These are phyloP conservation scores for Yamagishiella unicocca DNA, from an alignment of 139 green algal species.

Conservation along the genomic window DNA sequence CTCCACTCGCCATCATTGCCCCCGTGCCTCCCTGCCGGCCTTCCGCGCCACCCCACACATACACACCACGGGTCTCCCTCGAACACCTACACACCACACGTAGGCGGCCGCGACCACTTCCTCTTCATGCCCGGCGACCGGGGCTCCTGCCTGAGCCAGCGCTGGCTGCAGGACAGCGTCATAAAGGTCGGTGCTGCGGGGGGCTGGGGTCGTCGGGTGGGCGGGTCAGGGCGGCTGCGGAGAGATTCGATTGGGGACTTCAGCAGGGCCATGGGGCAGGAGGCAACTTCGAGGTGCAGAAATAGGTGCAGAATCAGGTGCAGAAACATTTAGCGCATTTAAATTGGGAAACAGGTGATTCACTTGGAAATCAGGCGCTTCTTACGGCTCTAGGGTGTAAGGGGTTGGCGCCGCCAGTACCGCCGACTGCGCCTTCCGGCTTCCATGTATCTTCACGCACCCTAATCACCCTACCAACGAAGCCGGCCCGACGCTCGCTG, in stretches of 20 bases:
- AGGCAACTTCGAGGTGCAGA: not conserved
- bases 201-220: too few relatives aligned
- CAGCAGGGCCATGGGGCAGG: not conserved
- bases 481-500: not conserved
- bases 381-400: too few relatives aligned
- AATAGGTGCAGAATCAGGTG: not conserved
- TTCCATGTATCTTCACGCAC: not conserved
- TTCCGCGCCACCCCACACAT: not conserved
- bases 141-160: not conserved
- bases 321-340: not conserved
- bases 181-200: slow-evolving; percentile 24
- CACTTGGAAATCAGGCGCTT: too few relatives aligned
- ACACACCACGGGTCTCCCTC: not conserved
- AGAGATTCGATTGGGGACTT: not conserved
- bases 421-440: too few relatives aligned
- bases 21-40: not conserved
- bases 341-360: too few relatives aligned
- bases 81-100: not conserved
- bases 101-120: slow-evolving; percentile 55
- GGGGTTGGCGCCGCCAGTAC: too few relatives aligned
- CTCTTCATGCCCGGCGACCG: slow-evolving; percentile 50
- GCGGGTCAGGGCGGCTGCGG: too few relatives aligned
- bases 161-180: slow-evolving; percentile 1
- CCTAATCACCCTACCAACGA: not conserved
- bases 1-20: not conserved